Percentiles rank a stretch among this genome's conserved stretches.
These are phyloP conservation scores for Teratosphaeria zuluensis DNA, from an alignment of 2,329 filamentous ascomycete genomes.

Conservation along the genomic window DNA sequence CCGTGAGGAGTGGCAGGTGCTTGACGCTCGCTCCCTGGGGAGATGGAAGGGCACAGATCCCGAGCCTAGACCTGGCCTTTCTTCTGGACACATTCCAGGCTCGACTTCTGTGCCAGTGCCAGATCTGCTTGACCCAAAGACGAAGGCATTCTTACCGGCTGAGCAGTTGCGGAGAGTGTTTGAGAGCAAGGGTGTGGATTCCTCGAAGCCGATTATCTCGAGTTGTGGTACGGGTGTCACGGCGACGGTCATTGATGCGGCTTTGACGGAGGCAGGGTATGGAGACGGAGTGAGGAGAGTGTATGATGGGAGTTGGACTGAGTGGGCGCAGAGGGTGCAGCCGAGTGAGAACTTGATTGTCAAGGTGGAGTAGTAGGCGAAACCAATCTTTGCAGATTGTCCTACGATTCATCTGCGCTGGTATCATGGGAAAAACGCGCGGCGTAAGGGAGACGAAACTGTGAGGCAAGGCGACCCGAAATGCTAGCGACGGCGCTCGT, in stretches of 20 bases:
- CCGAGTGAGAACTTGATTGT: constrained; percentile 26
- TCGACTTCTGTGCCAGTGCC: constrained; percentile 74
- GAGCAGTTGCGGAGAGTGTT: constrained; percentile 69
- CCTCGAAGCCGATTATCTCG: constrained; percentile 69
- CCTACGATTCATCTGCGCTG: neutral
- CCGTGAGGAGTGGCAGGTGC: constrained; percentile 70
- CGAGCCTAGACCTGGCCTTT: constrained; percentile 73
- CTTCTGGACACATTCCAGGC: constrained; percentile 85
- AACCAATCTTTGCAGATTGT: neutral
- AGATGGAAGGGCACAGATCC: constrained; percentile 75
- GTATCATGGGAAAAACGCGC: neutral
- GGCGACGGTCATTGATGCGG: constrained; percentile 81
- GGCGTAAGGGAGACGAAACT: neutral
- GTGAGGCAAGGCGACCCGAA: neutral
- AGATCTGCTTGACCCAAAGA: constrained; percentile 69
- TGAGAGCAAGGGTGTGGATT: constrained; percentile 67
- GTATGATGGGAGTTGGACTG: constrained; percentile 95
- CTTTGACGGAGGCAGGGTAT: constrained; percentile 67
- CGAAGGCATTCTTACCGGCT: constrained; percentile 66
- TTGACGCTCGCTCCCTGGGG: constrained; percentile 74
- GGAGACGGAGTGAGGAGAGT: constrained; percentile 58
- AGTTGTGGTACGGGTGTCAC: constrained; percentile 93
- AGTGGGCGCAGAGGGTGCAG: constrained; percentile 29
- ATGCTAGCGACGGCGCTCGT: too few species aligned
- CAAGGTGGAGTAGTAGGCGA: constrained; percentile 11